A percentile compares a stretch with the other conserved stretches of the same genome.
phyloP scores from a whole-genome alignment of 2,329 filamentous ascomycete genomes.

The Epichloe gansuensis region DNA sequence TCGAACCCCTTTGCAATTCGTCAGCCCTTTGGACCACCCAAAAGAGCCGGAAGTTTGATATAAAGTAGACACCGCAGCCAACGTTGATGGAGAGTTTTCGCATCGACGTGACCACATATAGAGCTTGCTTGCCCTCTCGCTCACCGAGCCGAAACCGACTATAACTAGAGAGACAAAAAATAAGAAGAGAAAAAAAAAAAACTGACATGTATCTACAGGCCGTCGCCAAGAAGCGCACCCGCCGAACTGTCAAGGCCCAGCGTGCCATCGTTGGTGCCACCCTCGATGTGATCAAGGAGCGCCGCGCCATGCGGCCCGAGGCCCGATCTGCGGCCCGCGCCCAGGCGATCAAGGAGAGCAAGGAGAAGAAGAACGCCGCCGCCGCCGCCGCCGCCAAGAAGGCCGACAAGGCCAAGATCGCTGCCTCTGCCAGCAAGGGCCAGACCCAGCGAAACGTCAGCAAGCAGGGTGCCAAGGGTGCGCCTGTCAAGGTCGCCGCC shows the following conservation, averaged over 20 bases:
- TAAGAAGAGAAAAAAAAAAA: not conserved
- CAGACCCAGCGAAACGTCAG: constrained; percentile 69
- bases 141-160: not conserved
- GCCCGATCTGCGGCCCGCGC: constrained; percentile 82
- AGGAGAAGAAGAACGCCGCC: constrained; percentile 90
- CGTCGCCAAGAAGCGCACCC: constrained; percentile 98
- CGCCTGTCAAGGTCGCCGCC: constrained; percentile 70
- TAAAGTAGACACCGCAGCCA: not conserved
- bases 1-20: not conserved
- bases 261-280: constrained; percentile 98
- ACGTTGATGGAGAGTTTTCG: no score
- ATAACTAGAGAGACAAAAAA: not conserved
- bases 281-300: constrained; percentile 99
- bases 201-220: constrained; percentile 53
- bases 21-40: not conserved
- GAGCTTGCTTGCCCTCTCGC: not conserved
- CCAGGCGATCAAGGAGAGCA: constrained; percentile 89
- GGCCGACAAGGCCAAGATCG: constrained; percentile 96
- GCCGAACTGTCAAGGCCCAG: constrained; percentile 96
- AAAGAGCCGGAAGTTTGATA: not conserved
- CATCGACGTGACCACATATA: not conserved
- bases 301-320: constrained; percentile 86
- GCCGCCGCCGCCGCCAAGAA: constrained; percentile 85
- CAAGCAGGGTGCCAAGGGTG: constrained; percentile 96
- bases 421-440: constrained; percentile 61